Conservation (phyloP, 768 basidiomycete genomes). For the Kwoniella shandongensis region DNA sequence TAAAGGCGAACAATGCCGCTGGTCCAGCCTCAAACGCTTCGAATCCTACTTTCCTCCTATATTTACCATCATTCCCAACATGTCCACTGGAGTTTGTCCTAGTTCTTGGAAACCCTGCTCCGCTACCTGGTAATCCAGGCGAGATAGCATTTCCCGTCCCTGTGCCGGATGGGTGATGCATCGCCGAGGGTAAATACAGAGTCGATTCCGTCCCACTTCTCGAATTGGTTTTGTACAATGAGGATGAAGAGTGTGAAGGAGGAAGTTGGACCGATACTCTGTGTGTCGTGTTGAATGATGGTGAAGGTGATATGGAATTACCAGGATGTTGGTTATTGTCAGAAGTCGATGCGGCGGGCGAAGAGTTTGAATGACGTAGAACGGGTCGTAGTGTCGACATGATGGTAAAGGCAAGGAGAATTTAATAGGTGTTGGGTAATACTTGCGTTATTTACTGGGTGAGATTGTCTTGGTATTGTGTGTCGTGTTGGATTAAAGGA, state of each 20-base stretch:
- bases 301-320: slow-evolving; percentile 18
- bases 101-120: slow-evolving; percentile 42
- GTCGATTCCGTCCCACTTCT: slow-evolving; percentile 7
- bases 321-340: background rate
- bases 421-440: no score
- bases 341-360: slow-evolving; percentile 27
- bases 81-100: slow-evolving; percentile 45
- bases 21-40: slow-evolving; percentile 54
- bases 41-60: slow-evolving; percentile 54
- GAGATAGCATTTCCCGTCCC: background rate
- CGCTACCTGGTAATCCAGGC: background rate
- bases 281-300: slow-evolving; percentile 10
- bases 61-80: slow-evolving; percentile 36
- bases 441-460: no score
- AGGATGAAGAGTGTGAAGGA: slow-evolving; percentile 11
- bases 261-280: slow-evolving; percentile 25
- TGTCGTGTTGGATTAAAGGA: no score
- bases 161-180: slow-evolving; percentile 19
- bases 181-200: slow-evolving; percentile 21
- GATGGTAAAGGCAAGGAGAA: background rate
- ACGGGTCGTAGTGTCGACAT: slow-evolving; percentile 27
- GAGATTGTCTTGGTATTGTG: no score
- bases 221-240: no score
- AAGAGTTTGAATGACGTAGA: slow-evolving; percentile 32
- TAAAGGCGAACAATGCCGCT: slow-evolving; percentile 51